A percentile compares a stretch with the other conserved stretches of the same genome.
Conservation (phyloP, 129 eudicot genomes). For the Helichrysum umbraculigerum region DNA sequence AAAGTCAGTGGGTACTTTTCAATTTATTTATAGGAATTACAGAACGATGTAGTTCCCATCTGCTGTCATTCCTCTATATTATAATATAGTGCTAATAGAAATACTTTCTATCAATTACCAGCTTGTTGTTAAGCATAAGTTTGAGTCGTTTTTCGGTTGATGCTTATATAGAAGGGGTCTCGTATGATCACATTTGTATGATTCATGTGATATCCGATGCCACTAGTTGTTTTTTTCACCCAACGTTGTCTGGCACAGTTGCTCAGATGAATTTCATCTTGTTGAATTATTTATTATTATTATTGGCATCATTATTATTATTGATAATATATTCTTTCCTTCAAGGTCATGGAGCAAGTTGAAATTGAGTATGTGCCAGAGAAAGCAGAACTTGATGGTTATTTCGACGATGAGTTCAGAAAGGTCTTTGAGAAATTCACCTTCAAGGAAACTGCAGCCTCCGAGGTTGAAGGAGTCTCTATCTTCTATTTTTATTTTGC, state of each 20-base stretch:
- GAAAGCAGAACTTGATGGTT: constrained; percentile 71
- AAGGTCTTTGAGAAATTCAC: constrained; percentile 84
- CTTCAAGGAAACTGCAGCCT: constrained; percentile 50
- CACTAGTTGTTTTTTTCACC: background rate
- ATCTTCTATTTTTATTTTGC: background rate
- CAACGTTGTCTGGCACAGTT: background rate
- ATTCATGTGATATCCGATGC: background rate
- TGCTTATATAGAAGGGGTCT: background rate
- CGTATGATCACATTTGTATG: background rate
- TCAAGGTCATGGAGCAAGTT: constrained; percentile 61
- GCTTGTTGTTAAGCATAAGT: background rate
- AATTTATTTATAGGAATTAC: background rate
- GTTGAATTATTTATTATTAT: background rate
- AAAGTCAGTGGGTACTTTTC: background rate
- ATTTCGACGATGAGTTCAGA: constrained; percentile 73
- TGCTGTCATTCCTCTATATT: background rate
- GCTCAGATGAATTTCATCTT: background rate
- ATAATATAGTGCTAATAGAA: background rate
- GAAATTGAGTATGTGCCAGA: constrained; percentile 86
- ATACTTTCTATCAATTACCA: background rate
- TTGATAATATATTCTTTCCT: background rate
- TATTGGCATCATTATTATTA: background rate
- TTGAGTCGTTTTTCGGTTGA: background rate
- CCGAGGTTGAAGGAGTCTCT: constrained; percentile 57
- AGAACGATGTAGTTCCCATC: background rate